Conservation (phyloP, 1,284 basidiomycete species). For the Agaricales sp. region DNA sequence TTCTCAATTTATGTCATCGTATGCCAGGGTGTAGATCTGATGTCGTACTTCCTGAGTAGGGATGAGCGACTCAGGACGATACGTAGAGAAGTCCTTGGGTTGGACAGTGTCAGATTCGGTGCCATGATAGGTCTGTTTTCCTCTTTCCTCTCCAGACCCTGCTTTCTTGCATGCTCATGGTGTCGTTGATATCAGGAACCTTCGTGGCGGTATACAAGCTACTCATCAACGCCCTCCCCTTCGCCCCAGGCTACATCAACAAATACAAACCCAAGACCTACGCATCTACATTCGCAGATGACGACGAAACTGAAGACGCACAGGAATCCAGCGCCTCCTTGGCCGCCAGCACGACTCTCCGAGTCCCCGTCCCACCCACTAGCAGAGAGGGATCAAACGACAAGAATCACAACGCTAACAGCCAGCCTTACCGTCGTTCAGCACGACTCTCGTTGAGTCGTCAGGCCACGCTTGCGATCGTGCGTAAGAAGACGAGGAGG, state of each 20-base stretch:
- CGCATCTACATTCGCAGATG: slow-evolving; percentile 25
- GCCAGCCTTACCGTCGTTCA: no score
- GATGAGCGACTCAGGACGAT: slow-evolving; percentile 48
- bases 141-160: slow-evolving; percentile 3
- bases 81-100: slow-evolving; percentile 69
- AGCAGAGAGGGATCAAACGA: slow-evolving; percentile 10
- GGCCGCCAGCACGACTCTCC: not conserved
- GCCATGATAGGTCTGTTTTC: slow-evolving; percentile 65
- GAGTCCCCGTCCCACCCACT: slow-evolving; percentile 2
- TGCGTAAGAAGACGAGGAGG: slow-evolving; percentile 55
- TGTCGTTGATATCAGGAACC: no score
- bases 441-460: slow-evolving; percentile 51
- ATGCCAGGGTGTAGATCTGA: no score
- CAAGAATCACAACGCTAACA: not conserved
- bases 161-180: no score
- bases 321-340: not conserved
- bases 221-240: slow-evolving; percentile 74
- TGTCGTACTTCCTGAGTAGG: slow-evolving; percentile 19
- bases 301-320: slow-evolving; percentile 21
- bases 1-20: slow-evolving; percentile 4
- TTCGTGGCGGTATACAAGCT: slow-evolving; percentile 79
- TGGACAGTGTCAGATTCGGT: slow-evolving; percentile 73
- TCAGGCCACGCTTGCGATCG: slow-evolving; percentile 49
- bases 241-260: slow-evolving; percentile 51
- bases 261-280: slow-evolving; percentile 15